Conservation (phyloP, 2,329 filamentous ascomycete species). For the Verticillium zaregamsianum region DNA sequence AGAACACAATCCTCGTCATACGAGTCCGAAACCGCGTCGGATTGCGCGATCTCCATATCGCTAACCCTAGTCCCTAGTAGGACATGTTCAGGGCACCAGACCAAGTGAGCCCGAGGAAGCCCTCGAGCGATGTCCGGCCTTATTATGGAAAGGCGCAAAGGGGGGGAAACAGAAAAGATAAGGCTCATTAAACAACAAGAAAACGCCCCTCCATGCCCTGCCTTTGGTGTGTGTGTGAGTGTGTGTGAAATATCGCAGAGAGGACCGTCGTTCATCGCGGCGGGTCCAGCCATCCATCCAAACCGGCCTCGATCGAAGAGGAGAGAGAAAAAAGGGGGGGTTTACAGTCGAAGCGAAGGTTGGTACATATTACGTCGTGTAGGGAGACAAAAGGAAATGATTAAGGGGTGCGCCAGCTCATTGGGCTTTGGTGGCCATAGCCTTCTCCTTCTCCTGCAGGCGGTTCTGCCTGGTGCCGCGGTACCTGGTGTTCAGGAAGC, state of each 20-base stretch:
- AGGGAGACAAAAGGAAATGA: neutral
- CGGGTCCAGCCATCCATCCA: constrained; percentile 1
- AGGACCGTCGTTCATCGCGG: neutral
- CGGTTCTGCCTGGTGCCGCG: constrained; percentile 49
- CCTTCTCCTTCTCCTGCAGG: constrained; percentile 5
- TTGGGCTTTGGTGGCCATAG: constrained; percentile 6
- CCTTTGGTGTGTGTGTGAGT: constrained; percentile 1
- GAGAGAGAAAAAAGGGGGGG: neutral
- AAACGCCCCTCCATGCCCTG: neutral
- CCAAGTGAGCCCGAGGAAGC: neutral
- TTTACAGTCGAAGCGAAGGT: constrained; percentile 8
- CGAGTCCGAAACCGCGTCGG: neutral
- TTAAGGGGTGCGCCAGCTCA: neutral
- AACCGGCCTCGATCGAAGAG: neutral
- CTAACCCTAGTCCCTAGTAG: neutral
- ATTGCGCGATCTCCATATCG: neutral
- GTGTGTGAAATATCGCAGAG: neutral
- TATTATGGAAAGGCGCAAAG: neutral
- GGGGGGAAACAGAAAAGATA: neutral
- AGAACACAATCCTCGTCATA: neutral
- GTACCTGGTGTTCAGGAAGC: constrained; percentile 77
- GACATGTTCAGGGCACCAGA: neutral
- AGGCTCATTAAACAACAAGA: neutral
- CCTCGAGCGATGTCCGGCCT: neutral
- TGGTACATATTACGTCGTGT: constrained; percentile 3